phyloP scores from a whole-genome alignment of 495 filamentous ascomycete genomes.

The Lasiosphaeriaceae sp. region DNA sequence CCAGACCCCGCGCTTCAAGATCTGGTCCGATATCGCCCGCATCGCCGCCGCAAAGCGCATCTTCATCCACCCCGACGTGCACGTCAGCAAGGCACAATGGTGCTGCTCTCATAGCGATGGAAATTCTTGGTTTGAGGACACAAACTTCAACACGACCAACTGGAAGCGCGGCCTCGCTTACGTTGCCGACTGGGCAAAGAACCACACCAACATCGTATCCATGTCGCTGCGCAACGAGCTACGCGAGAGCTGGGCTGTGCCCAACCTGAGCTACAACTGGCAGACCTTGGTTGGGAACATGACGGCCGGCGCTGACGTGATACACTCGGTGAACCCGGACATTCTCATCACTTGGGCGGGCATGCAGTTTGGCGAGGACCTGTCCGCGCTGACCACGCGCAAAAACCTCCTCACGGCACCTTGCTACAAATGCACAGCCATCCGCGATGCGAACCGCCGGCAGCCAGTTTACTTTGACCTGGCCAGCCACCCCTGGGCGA shows the following conservation, averaged over 20 bases:
- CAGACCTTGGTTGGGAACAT: conserved; percentile 47
- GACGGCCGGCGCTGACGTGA: conserved; percentile 40
- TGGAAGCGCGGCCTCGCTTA: conserved; percentile 50
- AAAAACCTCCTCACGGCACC: conserved; percentile 38
- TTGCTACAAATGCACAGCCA: conserved; percentile 39
- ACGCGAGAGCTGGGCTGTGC: conserved; percentile 33
- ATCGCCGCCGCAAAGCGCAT: conserved; percentile 41
- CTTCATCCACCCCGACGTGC: conserved; percentile 56
- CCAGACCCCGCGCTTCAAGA: conserved; percentile 43
- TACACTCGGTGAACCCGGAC: conserved; percentile 48
- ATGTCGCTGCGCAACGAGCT: conserved; percentile 55
- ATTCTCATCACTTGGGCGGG: conserved; percentile 55
- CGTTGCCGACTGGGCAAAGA: conserved; percentile 47
- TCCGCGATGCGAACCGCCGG: conserved; percentile 34
- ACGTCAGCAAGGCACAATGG: conserved; percentile 55
- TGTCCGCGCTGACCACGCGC: conserved; percentile 43
- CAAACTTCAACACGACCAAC: conserved; percentile 45
- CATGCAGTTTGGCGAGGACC: conserved; percentile 48
- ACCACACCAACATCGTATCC: conserved; percentile 41
- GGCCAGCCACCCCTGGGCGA: conserved; percentile 22
- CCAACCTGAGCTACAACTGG: conserved; percentile 48
- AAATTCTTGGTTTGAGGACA: conserved; percentile 55
- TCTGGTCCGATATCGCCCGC: conserved; percentile 37
- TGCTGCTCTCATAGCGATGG: conserved; percentile 52
- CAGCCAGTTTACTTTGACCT: conserved; percentile 29